Conservation (phyloP, 2,329 filamentous ascomycete genomes). For the Alternaria brassicicola region DNA sequence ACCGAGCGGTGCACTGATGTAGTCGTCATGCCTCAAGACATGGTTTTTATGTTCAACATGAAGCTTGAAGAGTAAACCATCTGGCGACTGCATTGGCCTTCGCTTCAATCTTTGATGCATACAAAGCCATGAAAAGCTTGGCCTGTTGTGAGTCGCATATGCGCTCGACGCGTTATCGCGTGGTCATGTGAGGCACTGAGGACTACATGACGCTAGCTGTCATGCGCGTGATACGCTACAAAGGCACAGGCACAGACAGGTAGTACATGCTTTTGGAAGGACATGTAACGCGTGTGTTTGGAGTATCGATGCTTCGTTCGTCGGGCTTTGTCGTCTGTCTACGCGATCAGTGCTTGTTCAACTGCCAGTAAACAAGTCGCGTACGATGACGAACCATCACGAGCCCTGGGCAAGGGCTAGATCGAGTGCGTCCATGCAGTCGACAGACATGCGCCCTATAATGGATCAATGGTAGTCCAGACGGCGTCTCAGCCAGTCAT, state of each 20-base stretch:
- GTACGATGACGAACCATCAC: conserved; percentile 11
- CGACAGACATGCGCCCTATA: conserved; percentile 31
- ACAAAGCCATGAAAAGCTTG: background rate
- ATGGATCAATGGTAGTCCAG: conserved; percentile 37
- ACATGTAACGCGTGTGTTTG: background rate
- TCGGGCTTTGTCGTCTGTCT: background rate
- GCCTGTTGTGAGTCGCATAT: background rate
- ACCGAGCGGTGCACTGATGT: background rate
- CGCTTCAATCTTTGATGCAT: background rate
- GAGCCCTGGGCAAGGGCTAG: conserved; percentile 26
- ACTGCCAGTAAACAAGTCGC: background rate
- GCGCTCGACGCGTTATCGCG: background rate
- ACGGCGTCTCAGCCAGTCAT: conserved; percentile 44
- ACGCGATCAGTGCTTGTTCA: conserved; percentile 1
- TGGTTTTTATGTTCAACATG: background rate
- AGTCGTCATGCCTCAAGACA: background rate
- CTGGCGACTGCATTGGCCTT: background rate
- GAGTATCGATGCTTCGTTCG: background rate
- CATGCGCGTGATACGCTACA: background rate
- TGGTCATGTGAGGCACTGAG: conserved; percentile 1
- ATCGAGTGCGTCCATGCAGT: conserved; percentile 42
- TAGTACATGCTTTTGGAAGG: background rate
- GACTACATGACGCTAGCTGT: background rate
- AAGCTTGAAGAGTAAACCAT: background rate
- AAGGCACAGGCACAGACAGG: background rate